A percentile compares a stretch with the other conserved stretches of the same genome.
Conservation (phyloP, 1,284 basidiomycete species). For the Cerrena zonata region DNA sequence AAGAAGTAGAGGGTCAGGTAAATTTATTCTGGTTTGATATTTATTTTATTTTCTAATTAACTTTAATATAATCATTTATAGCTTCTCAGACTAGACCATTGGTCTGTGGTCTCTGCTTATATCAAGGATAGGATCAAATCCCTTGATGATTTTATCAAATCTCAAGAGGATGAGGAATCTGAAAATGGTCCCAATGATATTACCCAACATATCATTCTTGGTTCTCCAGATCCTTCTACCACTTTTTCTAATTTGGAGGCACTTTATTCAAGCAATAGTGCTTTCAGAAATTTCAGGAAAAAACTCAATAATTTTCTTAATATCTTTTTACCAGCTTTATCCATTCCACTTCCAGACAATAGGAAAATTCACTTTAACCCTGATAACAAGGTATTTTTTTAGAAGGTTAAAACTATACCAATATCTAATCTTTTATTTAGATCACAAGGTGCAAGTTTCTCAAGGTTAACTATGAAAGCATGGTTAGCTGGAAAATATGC, state of each 20-base stretch:
- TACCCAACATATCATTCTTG: background rate
- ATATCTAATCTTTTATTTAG: too few relatives aligned
- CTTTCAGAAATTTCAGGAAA: constrained; percentile 9
- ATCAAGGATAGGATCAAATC: constrained; percentile 10
- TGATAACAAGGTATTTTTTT: too few relatives aligned
- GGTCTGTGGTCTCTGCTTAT: background rate
- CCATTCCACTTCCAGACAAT: background rate
- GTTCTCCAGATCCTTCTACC: background rate
- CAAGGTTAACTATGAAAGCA: constrained; percentile 23
- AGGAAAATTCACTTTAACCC: too few relatives aligned
- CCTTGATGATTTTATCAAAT: background rate
- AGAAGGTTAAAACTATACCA: too few relatives aligned
- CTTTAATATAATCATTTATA: constrained; percentile 5
- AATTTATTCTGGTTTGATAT: too few relatives aligned
- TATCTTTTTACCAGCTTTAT: background rate
- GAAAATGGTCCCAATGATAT: background rate
- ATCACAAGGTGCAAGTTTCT: constrained; percentile 17
- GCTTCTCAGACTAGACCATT: constrained; percentile 15
- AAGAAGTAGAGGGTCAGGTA: constrained; percentile 23
- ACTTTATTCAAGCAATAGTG: background rate
- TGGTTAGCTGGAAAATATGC: constrained; percentile 22
- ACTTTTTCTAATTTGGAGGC: background rate
- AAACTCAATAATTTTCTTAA: constrained; percentile 1
- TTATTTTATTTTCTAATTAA: background rate
- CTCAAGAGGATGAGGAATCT: background rate